A percentile compares a stretch with the other conserved stretches of the same genome.
Evolutionary conservation across 2,329 filamentous ascomycete species (phyloP).

Genomic region (Cercospora zeae-maydis): DNA sequence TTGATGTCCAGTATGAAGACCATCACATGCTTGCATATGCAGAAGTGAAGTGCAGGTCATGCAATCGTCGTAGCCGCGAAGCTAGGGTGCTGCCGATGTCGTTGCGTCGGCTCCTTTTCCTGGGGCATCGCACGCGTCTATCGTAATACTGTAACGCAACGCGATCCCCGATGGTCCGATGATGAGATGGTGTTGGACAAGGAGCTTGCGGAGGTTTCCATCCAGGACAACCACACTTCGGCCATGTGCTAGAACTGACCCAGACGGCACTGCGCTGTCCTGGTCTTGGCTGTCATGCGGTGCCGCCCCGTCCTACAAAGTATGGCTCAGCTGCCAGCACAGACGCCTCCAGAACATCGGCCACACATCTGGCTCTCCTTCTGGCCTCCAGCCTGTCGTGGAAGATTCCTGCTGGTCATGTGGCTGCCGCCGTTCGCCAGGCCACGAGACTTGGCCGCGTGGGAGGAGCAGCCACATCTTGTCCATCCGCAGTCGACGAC

Average conservation of each 20-base stretch:
- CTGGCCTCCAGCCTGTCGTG: not conserved
- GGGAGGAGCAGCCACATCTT: constrained; percentile 6
- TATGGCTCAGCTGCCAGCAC: not conserved
- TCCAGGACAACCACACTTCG: not conserved
- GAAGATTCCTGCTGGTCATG: not conserved
- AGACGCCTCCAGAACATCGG: not conserved
- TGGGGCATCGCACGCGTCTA: not conserved
- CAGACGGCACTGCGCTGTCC: not conserved
- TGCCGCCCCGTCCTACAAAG: not conserved
- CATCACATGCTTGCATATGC: not conserved
- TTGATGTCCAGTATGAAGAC: not conserved
- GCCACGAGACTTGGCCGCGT: constrained; percentile 5
- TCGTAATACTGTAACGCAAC: too few relatives aligned
- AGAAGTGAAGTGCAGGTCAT: not conserved
- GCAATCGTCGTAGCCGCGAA: not conserved
- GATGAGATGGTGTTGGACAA: not conserved
- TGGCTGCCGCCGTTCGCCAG: not conserved
- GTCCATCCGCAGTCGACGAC: not conserved
- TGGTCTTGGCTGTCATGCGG: not conserved
- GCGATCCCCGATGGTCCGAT: too few relatives aligned
- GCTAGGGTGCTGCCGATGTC: not conserved
- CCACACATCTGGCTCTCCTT: not conserved
- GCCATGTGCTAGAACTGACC: not conserved
- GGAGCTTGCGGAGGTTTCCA: not conserved
- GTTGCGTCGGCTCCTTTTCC: not conserved